Evolutionary conservation across 495 filamentous ascomycete genomes (phyloP), one percentile per base, ranked within the genome.

Genomic region (Hypoxylon cercidicola): DNA sequence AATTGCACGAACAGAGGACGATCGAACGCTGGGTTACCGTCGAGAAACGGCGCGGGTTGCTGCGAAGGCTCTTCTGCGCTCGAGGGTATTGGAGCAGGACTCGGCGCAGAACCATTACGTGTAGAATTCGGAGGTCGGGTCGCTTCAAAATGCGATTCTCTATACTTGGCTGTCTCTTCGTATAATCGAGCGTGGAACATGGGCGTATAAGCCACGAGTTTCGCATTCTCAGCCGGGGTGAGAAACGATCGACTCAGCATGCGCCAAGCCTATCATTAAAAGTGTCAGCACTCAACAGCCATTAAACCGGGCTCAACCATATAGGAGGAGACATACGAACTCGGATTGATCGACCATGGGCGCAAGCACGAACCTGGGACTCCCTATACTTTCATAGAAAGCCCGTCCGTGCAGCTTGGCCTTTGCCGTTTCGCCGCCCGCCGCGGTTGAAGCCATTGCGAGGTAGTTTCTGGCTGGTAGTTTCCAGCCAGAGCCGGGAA

Each of bases 281-380:
- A 8, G 52, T 4, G 57, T 74, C 41, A 76, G 63, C 34, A 34
- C 20, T 45, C 2, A 46, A 56, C 13, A 15, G n/a, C 32, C 20
- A 6, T 18, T 1, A 35, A 37, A 21, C 11, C 16, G 47, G 21
- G 35, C 4, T 51, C 19, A 0, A 16, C 19, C 21, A 23, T 21
- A 23, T 48, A 63, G 54, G 53, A 63, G 55, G 55, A 25, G 34
- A 80, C 89, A 61, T 82, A 97, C 94, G 79, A 97, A 96, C 80
- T 99, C 96, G 3, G 93, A 97, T 72, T 97, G 90, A 66, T 98
- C 95, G 18, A 99, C 95, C 95, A 99, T 99, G 30, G 95, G 95
- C 32, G 95, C 95, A 23, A 99, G 84, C 39, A 98, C 85, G 64
- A 90, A 88, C 71, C 90, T 96, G 0, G 95, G 95, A 55, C 89